phyloP scores from a whole-genome alignment of 2,329 filamentous ascomycete genomes.

The Pyrenophora tritici-repentis region DNA sequence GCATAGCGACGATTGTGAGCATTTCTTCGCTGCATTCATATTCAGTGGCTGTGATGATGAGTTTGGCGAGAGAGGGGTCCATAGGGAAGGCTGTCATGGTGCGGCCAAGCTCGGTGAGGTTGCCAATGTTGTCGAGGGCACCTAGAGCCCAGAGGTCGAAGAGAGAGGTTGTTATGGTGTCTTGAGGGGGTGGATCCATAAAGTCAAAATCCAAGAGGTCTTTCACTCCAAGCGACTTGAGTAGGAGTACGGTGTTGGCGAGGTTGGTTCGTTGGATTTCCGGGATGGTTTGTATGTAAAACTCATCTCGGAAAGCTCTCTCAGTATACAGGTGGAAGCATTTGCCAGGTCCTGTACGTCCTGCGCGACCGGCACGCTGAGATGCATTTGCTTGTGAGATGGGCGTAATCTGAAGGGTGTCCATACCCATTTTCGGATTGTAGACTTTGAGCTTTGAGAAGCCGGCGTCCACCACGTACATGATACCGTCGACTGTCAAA shows the following conservation, averaged over 20 bases:
- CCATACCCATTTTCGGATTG: slow-evolving; percentile 99
- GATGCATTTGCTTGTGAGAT: slow-evolving; percentile 96
- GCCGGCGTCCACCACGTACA: slow-evolving; percentile 96
- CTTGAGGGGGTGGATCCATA: slow-evolving; percentile 97
- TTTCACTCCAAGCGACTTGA: slow-evolving; percentile 93
- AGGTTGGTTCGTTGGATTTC: slow-evolving; percentile 98
- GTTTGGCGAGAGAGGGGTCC: slow-evolving; percentile 93
- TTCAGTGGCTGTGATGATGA: slow-evolving; percentile 86
- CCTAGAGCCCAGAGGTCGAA: slow-evolving; percentile 98
- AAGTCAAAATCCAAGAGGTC: slow-evolving; percentile 97
- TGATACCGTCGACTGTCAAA: slow-evolving; percentile 97
- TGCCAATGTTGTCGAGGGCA: slow-evolving; percentile 89
- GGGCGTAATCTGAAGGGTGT: slow-evolving; percentile 95
- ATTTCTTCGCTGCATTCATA: slow-evolving; percentile 97
- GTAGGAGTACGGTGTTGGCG: slow-evolving; percentile 87
- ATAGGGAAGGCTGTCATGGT: slow-evolving; percentile 98
- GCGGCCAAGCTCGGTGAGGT: slow-evolving; percentile 81
- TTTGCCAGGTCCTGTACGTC: slow-evolving; percentile 92
- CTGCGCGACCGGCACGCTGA: slow-evolving; percentile 90
- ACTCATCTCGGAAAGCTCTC: slow-evolving; percentile 90
- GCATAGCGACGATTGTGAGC: slow-evolving; percentile 97
- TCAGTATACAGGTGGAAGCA: slow-evolving; percentile 94
- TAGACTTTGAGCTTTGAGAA: slow-evolving; percentile 99
- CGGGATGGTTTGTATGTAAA: slow-evolving; percentile 95
- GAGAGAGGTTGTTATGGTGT: slow-evolving; percentile 94